Conservation (phyloP, 495 filamentous ascomycete species). For the Penicillium pulvis region DNA sequence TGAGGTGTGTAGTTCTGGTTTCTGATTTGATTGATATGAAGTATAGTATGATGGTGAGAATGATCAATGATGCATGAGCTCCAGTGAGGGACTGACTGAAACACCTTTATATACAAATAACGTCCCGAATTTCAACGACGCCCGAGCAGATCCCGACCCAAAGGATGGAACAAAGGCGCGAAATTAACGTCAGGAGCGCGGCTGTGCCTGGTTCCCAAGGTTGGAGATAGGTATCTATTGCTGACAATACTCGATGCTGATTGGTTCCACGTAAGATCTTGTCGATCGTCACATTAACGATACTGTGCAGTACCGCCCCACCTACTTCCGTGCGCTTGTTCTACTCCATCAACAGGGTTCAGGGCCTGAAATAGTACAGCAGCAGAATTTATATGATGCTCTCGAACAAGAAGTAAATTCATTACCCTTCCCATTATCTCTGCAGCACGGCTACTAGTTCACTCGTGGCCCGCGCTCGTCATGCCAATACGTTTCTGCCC, state of each 20-base stretch:
- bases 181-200: background rate
- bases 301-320: background rate
- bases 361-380: background rate
- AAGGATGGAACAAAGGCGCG: background rate
- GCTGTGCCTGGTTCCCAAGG: slow-evolving; percentile 12
- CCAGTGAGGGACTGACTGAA: background rate
- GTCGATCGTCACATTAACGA: background rate
- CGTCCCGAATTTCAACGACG: slow-evolving; percentile 6
- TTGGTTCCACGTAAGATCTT: slow-evolving; percentile 10
- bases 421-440: slow-evolving; percentile 32
- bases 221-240: slow-evolving; percentile 5
- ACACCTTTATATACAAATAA: background rate
- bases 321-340: background rate
- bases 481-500: background rate
- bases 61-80: too few relatives aligned
- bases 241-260: slow-evolving; percentile 10
- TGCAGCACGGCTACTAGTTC: background rate
- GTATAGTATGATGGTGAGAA: too few relatives aligned
- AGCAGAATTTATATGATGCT: background rate
- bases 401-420: slow-evolving; percentile 27
- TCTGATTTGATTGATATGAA: too few relatives aligned
- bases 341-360: slow-evolving; percentile 11
- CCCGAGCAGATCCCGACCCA: slow-evolving; percentile 9
- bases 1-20: background rate
- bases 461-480: background rate